Conservation (phyloP, 192 early-diverging fungal genomes). For the Coemansia sp. region DNA sequence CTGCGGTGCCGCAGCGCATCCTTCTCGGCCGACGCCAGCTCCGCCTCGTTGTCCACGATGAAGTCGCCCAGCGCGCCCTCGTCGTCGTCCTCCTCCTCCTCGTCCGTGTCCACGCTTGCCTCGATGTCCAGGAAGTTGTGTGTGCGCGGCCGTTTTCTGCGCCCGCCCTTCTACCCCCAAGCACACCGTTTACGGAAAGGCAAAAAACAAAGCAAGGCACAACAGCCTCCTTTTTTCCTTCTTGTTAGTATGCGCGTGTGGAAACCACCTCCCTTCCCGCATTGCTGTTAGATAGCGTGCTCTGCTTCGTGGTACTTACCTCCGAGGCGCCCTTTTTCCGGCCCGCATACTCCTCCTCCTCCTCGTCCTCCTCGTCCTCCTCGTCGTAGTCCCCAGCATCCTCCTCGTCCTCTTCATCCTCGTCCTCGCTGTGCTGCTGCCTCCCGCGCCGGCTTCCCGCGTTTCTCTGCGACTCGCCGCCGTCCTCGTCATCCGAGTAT, state of each 20-base stretch:
- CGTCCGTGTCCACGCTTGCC: conserved; percentile 75
- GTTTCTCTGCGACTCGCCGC: conserved; percentile 6
- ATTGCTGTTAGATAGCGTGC: background rate
- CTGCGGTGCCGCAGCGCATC: conserved; percentile 57
- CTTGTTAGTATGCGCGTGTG: no score
- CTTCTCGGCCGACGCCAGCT: conserved; percentile 62
- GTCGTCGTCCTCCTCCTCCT: conserved; percentile 76
- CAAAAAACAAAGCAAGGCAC: background rate
- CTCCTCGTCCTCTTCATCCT: conserved; percentile 18
- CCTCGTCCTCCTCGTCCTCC: conserved; percentile 56
- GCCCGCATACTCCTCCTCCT: conserved; percentile 9
- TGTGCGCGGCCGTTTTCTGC: conserved; percentile 36
- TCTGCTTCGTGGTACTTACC: background rate
- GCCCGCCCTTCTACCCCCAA: conserved; percentile 9
- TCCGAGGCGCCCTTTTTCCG: conserved; percentile 5
- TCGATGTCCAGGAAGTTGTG: conserved; percentile 72
- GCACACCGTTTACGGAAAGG: background rate
- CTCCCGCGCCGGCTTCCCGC: conserved; percentile 19
- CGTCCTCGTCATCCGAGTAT: conserved; percentile 29
- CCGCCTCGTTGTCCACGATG: conserved; percentile 68
- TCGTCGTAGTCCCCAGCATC: conserved; percentile 30
- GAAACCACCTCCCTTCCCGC: no score
- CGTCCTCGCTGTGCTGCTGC: conserved; percentile 30
- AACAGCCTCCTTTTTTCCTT: no score
- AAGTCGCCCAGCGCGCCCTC: conserved; percentile 60